Evolutionary conservation across 2,329 filamentous ascomycete genomes (phyloP), one percentile per base, ranked within the genome.

Genomic region (Pseudocercospora ulei): DNA sequence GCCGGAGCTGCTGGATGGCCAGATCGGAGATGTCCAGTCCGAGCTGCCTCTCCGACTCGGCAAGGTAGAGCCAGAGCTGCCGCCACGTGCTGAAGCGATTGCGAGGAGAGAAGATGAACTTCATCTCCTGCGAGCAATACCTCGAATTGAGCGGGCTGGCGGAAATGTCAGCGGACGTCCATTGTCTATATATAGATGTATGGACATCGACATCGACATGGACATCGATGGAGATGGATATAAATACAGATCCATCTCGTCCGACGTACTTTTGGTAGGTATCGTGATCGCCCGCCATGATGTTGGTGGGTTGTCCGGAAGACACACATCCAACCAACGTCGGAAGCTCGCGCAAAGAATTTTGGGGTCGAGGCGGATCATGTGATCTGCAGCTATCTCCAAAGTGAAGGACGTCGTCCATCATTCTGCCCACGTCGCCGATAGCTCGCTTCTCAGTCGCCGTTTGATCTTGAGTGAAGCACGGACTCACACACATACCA

Each of bases 31-130:
- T 87, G 28, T 65, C 66, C 30, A 93, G 73, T 2, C 85, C 85
- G 2, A 93, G 72, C 61, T 87, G 80, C 60, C 78, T 78, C 68
- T 94, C 80, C 6, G 73, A 70, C 68, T 93, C 80, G 14, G 86
- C 86, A 7, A 94, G 79, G 64, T 72, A 78, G 28, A 88, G 67
- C 87, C 87, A 95, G 11, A 94, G 75, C 59, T 82, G 72, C 48
- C 86, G 76, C 85, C 85, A 92, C 39, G 77, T 85, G 26, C 75
- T 78, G 61, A 78, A 76, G 18, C 85, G 73, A 38, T 76, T 79
- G 27, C 84, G 75, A 43, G 79, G 75, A 52, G 78, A 80, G 69
- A 94, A 95, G 46, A 94, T 75, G 49, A 73, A 71, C 54, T 78
- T 73, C 81, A 90, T 87, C 64, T 82, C 80, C 51, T 61, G 58